Percentiles rank a stretch among this genome's conserved stretches.
Conservation (phyloP, 768 basidiomycete genomes). For the Ramaria sp. region DNA sequence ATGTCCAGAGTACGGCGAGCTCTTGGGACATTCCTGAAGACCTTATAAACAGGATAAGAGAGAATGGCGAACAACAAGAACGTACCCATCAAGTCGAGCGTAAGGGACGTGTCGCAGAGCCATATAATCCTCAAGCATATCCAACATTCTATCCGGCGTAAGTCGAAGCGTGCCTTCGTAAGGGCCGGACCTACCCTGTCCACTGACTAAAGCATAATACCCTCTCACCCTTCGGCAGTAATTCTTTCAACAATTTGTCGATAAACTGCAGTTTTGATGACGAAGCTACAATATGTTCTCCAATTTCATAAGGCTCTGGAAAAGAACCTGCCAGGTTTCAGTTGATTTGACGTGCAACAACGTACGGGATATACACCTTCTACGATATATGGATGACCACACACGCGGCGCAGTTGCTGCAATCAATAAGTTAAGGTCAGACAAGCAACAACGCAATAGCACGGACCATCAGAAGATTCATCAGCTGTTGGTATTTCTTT, state of each 20-base stretch:
- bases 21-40: constrained; percentile 18
- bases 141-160: constrained; percentile 42
- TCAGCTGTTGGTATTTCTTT: constrained; percentile 38
- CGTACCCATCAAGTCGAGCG: constrained; percentile 51
- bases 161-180: not conserved
- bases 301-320: constrained; percentile 38
- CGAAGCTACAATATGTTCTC: constrained; percentile 44
- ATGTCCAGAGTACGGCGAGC: constrained; percentile 50
- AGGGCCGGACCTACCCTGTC: constrained; percentile 29
- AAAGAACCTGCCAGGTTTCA: constrained; percentile 30
- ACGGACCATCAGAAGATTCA: constrained; percentile 49
- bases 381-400: constrained; percentile 40
- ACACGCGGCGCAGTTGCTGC: constrained; percentile 52
- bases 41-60: not conserved
- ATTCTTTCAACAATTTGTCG: constrained; percentile 47
- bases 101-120: constrained; percentile 45
- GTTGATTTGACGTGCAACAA: constrained; percentile 24
- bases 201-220: constrained; percentile 51
- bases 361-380: constrained; percentile 24
- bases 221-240: constrained; percentile 48
- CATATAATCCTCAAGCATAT: constrained; percentile 60
- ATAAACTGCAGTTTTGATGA: constrained; percentile 47
- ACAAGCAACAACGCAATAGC: not conserved
- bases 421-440: not conserved
- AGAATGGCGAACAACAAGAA: not conserved